A percentile compares a stretch with the other conserved stretches of the same genome.
Evolutionary conservation across 768 basidiomycete species (phyloP).

Genomic region (Hericium erinaceus): DNA sequence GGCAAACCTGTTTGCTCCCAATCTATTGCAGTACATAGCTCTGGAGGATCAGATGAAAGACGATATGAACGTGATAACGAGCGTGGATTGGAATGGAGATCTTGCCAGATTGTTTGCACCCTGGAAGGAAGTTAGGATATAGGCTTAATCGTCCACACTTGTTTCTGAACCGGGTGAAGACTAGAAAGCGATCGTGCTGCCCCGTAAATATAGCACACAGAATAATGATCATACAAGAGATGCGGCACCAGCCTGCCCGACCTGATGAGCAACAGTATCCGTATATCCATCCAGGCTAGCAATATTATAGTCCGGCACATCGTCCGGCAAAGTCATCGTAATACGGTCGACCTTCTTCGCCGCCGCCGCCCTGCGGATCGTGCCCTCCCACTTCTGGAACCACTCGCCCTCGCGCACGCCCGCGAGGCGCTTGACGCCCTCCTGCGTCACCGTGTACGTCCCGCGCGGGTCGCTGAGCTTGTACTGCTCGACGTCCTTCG

Average conservation of each 20-base stretch:
- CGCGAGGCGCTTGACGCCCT: conserved; percentile 29
- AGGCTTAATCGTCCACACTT: too few relatives aligned
- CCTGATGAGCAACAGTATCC: neutral
- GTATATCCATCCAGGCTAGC: neutral
- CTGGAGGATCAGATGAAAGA: too few relatives aligned
- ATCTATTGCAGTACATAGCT: too few relatives aligned
- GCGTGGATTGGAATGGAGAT: too few relatives aligned
- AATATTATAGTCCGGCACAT: neutral
- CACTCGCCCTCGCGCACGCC: conserved; percentile 70
- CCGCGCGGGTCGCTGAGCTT: neutral
- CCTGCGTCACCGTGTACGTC: conserved; percentile 20
- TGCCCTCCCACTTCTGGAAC: conserved; percentile 69
- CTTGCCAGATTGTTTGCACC: too few relatives aligned
- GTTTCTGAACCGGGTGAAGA: too few relatives aligned
- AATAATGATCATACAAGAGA: too few relatives aligned
- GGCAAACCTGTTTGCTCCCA: too few relatives aligned
- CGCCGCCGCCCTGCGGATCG: conserved; percentile 52
- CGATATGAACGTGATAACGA: too few relatives aligned
- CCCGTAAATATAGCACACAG: too few relatives aligned
- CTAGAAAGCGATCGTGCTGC: too few relatives aligned
- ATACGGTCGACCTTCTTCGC: conserved; percentile 4
- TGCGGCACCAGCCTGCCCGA: neutral
- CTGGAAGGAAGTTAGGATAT: too few relatives aligned
- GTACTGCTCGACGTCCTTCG: neutral
- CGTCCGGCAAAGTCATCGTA: neutral